These are phyloP conservation scores for Ophiostoma tasmaniense DNA, from an alignment of 2,329 filamentous ascomycete genomes.

Conservation along the genomic window DNA sequence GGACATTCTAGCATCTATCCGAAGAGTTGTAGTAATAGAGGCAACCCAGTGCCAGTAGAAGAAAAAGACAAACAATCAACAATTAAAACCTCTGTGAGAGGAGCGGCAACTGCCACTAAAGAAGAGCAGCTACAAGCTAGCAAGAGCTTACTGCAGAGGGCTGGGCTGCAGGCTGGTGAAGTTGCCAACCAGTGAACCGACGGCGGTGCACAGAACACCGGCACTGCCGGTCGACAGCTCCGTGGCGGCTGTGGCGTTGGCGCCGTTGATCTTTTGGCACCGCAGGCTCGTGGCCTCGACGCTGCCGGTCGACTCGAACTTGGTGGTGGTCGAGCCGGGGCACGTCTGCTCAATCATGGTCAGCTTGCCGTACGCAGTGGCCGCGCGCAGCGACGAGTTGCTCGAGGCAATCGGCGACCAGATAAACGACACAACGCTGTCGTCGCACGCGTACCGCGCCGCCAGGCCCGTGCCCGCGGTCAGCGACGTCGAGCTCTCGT, in stretches of 20 bases:
- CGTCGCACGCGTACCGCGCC: slow-evolving; percentile 36
- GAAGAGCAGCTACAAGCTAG: neutral
- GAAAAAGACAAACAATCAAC: neutral
- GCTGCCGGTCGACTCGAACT: slow-evolving; percentile 19
- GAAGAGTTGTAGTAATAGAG: neutral
- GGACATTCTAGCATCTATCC: neutral
- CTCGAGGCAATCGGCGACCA: slow-evolving; percentile 25
- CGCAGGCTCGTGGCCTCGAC: slow-evolving; percentile 10
- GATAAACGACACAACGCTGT: slow-evolving; percentile 36
- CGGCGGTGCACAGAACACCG: slow-evolving; percentile 14
- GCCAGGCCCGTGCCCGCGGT: slow-evolving; percentile 24
- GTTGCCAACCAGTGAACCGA: slow-evolving; percentile 10
- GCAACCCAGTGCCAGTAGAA: neutral
- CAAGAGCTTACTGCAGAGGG: slow-evolving; percentile 12
- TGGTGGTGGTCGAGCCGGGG: slow-evolving; percentile 22
- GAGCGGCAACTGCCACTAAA: neutral
- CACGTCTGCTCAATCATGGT: slow-evolving; percentile 41
- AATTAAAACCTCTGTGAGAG: neutral
- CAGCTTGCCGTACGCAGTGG: slow-evolving; percentile 24
- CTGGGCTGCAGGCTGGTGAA: slow-evolving; percentile 22
- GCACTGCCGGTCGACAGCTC: slow-evolving; percentile 9
- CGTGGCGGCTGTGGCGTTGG: slow-evolving; percentile 1
- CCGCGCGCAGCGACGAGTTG: neutral
- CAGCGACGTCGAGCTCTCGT: slow-evolving; percentile 34
- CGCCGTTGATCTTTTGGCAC: slow-evolving; percentile 11